These are phyloP conservation scores for Fusarium sp. DNA, from an alignment of 2,329 filamentous ascomycete species.

Conservation along the genomic window DNA sequence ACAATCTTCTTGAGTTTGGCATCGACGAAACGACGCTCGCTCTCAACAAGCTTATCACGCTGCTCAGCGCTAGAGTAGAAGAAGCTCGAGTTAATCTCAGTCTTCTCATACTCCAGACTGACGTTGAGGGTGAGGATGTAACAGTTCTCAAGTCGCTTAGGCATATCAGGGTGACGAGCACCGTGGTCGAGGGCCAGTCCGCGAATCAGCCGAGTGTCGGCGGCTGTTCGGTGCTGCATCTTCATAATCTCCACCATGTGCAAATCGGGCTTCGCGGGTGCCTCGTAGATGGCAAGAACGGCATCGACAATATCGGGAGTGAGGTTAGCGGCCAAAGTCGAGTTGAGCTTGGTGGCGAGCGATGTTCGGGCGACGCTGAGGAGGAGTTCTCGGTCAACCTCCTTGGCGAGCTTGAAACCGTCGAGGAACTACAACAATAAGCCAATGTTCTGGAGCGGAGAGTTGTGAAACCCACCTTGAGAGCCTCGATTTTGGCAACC, in stretches of 20 bases:
- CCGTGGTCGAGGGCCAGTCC: conserved; percentile 95
- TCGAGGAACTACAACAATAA: conserved; percentile 80
- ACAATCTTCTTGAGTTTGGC: conserved; percentile 98
- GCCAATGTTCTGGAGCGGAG: neutral
- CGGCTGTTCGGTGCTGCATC: conserved; percentile 97
- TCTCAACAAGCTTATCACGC: conserved; percentile 97
- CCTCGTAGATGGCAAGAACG: conserved; percentile 92
- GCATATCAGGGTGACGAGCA: conserved; percentile 97
- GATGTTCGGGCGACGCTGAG: conserved; percentile 94
- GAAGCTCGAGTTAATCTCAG: conserved; percentile 98
- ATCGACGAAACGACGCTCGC: conserved; percentile 94
- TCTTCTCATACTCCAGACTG: conserved; percentile 98
- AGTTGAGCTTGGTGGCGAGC: conserved; percentile 94
- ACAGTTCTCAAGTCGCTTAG: conserved; percentile 94
- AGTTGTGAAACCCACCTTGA: conserved; percentile 72
- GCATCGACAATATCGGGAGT: conserved; percentile 97
- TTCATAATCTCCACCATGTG: conserved; percentile 99
- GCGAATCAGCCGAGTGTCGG: conserved; percentile 95
- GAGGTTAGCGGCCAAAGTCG: conserved; percentile 87
- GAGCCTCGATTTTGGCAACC: conserved; percentile 90
- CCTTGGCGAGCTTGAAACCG: conserved; percentile 87
- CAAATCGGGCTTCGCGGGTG: conserved; percentile 91
- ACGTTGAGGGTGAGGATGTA: conserved; percentile 96
- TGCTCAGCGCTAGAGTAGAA: conserved; percentile 98
- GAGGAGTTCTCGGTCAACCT: conserved; percentile 93